Percentiles rank a stretch among this genome's conserved stretches.
phyloP scores from a whole-genome alignment of 2,329 filamentous ascomycete genomes.

The Cladosporium oxysporum region DNA sequence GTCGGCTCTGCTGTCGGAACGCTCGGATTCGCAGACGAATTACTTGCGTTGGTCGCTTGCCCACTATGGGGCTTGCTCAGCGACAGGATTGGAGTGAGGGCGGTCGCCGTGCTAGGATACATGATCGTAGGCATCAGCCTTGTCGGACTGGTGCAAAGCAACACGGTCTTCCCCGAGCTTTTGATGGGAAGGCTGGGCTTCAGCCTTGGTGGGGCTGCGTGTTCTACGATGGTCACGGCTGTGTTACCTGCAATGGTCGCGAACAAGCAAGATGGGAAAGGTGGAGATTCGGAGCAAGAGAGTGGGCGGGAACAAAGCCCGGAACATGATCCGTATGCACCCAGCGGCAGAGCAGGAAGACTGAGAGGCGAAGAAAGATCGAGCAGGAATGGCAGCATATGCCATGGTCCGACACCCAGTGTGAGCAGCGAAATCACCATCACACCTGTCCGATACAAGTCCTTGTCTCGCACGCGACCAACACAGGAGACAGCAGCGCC shows the following conservation, averaged over 20 bases:
- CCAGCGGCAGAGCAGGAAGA: conserved; percentile 27
- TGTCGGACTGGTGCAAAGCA: conserved; percentile 79
- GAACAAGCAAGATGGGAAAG: conserved; percentile 24
- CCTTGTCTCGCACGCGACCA: conserved; percentile 29
- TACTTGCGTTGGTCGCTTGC: conserved; percentile 78
- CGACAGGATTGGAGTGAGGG: conserved; percentile 72
- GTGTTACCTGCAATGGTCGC: conserved; percentile 73
- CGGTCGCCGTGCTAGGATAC: conserved; percentile 71
- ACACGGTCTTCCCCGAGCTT: conserved; percentile 85
- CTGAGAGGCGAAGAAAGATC: conserved; percentile 29
- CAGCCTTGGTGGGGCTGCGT: conserved; percentile 85
- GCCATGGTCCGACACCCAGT: conserved; percentile 65
- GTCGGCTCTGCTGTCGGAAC: conserved; percentile 83
- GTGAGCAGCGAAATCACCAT: conserved; percentile 75
- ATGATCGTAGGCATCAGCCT: conserved; percentile 75
- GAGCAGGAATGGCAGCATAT: conserved; percentile 39
- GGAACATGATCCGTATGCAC: conserved; percentile 24
- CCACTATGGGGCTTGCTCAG: conserved; percentile 77
- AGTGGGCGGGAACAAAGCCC: conserved; percentile 23
- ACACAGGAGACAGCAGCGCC: conserved; percentile 17
- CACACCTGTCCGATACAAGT: conserved; percentile 59
- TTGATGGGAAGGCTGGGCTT: conserved; percentile 83
- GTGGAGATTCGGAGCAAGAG: conserved; percentile 21
- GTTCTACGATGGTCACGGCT: conserved; percentile 92
- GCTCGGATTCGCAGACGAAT: conserved; percentile 80